Evolutionary conservation across 2,329 filamentous ascomycete species (phyloP).

Genomic region (Aspergillus texensis): DNA sequence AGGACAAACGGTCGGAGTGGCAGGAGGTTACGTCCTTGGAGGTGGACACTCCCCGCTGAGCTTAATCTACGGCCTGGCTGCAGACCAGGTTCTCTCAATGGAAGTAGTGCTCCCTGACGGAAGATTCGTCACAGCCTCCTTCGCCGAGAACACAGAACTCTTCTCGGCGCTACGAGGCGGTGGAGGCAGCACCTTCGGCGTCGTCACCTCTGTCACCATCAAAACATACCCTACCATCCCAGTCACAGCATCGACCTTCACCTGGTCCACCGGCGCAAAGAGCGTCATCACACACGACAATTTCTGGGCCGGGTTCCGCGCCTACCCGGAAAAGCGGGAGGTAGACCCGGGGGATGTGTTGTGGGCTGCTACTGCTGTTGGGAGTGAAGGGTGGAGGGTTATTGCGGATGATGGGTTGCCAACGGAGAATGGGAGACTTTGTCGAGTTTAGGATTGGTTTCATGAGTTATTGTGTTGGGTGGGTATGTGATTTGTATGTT

Average conservation of each 20-base stretch:
- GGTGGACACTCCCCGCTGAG: slow-evolving; percentile 56
- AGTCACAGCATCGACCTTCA: slow-evolving; percentile 21
- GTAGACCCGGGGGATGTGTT: too few species aligned
- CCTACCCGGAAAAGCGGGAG: neutral
- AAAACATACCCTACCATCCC: slow-evolving; percentile 42
- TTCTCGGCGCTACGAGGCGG: slow-evolving; percentile 57
- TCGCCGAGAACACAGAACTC: slow-evolving; percentile 35
- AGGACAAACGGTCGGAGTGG: slow-evolving; percentile 51
- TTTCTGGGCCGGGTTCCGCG: slow-evolving; percentile 1
- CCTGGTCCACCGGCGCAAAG: neutral
- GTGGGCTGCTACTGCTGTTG: too few species aligned
- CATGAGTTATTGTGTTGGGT: too few species aligned
- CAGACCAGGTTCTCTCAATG: slow-evolving; percentile 30
- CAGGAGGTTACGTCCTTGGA: slow-evolving; percentile 61
- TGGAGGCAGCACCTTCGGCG: slow-evolving; percentile 54
- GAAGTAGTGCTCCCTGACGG: slow-evolving; percentile 9
- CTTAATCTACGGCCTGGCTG: slow-evolving; percentile 37
- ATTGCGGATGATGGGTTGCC: slow-evolving; percentile 2
- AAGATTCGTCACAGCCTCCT: neutral
- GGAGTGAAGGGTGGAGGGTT: slow-evolving; percentile 2
- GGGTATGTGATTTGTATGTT: too few species aligned
- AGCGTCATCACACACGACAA: neutral
- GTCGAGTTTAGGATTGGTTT: neutral
- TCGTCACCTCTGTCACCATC: slow-evolving; percentile 46
- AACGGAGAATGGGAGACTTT: slow-evolving; percentile 2